Conservation (phyloP, 176 grass and related monocot species). For the Coix lacrymajobi region DNA sequence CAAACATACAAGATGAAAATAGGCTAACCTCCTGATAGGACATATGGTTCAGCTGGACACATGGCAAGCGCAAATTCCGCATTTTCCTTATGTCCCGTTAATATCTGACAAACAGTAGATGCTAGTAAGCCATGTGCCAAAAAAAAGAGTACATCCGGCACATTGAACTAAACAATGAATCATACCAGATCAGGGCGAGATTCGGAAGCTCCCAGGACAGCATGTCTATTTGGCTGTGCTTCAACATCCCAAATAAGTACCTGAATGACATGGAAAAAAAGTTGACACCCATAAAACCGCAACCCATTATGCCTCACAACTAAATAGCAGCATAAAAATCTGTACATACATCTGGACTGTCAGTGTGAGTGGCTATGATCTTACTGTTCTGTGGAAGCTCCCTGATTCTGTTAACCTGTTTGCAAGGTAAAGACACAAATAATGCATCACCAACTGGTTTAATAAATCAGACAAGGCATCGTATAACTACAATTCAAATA, state of each 20-base stretch:
- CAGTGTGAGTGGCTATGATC: constrained; percentile 92
- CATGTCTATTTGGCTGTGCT: constrained; percentile 77
- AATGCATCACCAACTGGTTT: background rate
- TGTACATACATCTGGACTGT: constrained; percentile 84
- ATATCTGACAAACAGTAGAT: constrained; percentile 51
- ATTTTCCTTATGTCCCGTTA: constrained; percentile 89
- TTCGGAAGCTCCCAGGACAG: constrained; percentile 57
- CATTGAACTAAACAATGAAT: constrained; percentile 16
- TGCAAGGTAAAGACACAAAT: constrained; percentile 3
- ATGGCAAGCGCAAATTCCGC: constrained; percentile 92
- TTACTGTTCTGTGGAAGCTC: constrained; percentile 94
- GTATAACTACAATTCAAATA: background rate
- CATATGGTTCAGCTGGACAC: constrained; percentile 89
- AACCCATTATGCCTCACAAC: background rate
- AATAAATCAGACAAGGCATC: background rate
- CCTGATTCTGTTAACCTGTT: constrained; percentile 94
- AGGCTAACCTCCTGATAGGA: constrained; percentile 81
- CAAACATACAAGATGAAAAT: background rate
- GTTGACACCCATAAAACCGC: background rate
- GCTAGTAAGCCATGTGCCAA: constrained; percentile 12
- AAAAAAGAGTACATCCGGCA: background rate
- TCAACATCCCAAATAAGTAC: constrained; percentile 98
- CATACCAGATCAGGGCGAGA: constrained; percentile 82
- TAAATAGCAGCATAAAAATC: constrained; percentile 3
- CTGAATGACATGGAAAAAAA: constrained; percentile 31